Evolutionary conservation across 1,284 basidiomycete genomes (phyloP).

Genomic region (Anthracocystis setariae): DNA sequence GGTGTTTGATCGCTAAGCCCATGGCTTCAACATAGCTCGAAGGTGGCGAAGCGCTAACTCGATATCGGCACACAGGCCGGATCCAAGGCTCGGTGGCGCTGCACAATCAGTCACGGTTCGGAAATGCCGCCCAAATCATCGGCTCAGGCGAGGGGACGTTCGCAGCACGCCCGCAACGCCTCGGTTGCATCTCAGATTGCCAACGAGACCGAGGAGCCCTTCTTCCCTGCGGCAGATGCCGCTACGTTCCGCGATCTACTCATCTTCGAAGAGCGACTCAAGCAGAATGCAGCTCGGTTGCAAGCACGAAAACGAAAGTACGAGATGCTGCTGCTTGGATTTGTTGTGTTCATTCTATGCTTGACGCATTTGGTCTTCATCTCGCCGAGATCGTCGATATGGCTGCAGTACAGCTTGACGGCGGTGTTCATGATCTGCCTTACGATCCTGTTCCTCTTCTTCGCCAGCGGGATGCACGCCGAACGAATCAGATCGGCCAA

Average conservation of each 20-base stretch:
- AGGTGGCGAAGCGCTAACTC: slow-evolving; percentile 2
- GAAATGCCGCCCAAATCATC: slow-evolving; percentile 36
- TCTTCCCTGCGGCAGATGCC: slow-evolving; percentile 74
- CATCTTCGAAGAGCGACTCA: slow-evolving; percentile 93
- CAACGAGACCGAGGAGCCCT: slow-evolving; percentile 33
- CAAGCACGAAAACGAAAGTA: slow-evolving; percentile 85
- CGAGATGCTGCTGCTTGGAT: slow-evolving; percentile 70
- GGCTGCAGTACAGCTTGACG: slow-evolving; percentile 54
- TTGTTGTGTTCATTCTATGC: slow-evolving; percentile 76
- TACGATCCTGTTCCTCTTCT: slow-evolving; percentile 91
- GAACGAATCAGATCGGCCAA: slow-evolving; percentile 97
- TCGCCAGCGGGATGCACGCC: slow-evolving; percentile 93
- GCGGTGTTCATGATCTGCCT: slow-evolving; percentile 59
- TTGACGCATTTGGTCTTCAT: slow-evolving; percentile 79
- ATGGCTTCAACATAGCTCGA: background rate
- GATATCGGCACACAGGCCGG: background rate
- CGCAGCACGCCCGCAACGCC: slow-evolving; percentile 26
- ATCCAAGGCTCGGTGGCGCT: no score
- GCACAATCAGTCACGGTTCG: background rate
- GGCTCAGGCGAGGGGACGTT: slow-evolving; percentile 15
- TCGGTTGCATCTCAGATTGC: background rate
- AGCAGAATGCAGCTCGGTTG: slow-evolving; percentile 85
- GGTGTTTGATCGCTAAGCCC: background rate
- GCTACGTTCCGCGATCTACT: slow-evolving; percentile 88
- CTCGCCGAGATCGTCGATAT: slow-evolving; percentile 23